Evolutionary conservation across 208 protist genomes (phyloP).

Genomic region (Phytomonas serpens): DNA sequence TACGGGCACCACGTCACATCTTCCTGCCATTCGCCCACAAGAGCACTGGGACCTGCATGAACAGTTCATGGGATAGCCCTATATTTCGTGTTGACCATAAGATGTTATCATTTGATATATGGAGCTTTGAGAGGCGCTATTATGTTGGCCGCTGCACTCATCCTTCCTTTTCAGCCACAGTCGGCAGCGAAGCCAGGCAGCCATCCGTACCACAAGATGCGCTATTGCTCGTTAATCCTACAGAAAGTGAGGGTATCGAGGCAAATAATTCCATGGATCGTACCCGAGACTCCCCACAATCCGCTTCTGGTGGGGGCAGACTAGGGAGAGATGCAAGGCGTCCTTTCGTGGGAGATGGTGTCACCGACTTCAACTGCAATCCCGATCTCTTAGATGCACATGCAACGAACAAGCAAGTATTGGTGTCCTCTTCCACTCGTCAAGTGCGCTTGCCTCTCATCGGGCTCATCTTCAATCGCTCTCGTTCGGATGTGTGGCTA

Average conservation of each 20-base stretch:
- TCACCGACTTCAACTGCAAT: not conserved
- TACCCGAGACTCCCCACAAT: not conserved
- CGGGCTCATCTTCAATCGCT: slow-evolving; percentile 66
- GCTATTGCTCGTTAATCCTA: not conserved
- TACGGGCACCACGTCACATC: slow-evolving; percentile 62
- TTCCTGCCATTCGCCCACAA: slow-evolving; percentile 34
- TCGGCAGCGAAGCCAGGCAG: not conserved
- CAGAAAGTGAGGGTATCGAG: not conserved
- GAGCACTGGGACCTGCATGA: slow-evolving; percentile 48
- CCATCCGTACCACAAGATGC: not conserved
- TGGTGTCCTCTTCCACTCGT: not conserved
- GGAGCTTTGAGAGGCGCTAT: slow-evolving; percentile 40
- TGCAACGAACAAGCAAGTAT: not conserved
- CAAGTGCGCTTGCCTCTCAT: slow-evolving; percentile 49
- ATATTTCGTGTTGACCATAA: slow-evolving; percentile 60
- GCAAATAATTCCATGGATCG: not conserved
- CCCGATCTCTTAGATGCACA: not conserved
- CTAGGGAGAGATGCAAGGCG: not conserved
- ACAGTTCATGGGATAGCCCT: slow-evolving; percentile 54
- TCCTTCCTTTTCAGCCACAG: not conserved
- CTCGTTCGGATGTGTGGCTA: slow-evolving; percentile 74
- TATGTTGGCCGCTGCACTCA: slow-evolving; percentile 25
- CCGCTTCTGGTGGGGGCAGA: not conserved
- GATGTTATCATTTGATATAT: slow-evolving; percentile 60
- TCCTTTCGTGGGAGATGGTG: not conserved